Conservation (phyloP, 2,329 filamentous ascomycete species). For the Elsinoe australis region DNA sequence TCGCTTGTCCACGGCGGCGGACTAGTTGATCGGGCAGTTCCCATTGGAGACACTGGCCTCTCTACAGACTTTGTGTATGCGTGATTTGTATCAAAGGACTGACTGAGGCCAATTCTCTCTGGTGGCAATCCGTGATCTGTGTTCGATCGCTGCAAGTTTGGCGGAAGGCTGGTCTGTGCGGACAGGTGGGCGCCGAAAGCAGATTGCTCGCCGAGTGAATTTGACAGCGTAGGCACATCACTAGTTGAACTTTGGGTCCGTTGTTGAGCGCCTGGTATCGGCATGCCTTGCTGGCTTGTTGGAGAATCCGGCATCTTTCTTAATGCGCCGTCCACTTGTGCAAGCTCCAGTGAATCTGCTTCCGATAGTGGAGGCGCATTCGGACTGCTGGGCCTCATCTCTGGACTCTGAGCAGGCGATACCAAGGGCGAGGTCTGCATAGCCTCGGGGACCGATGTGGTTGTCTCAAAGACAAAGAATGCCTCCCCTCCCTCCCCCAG, state of each 20-base stretch:
- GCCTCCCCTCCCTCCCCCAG: slow-evolving; percentile 94
- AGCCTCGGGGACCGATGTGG: slow-evolving; percentile 81
- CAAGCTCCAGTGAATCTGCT: slow-evolving; percentile 60
- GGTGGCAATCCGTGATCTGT: slow-evolving; percentile 20
- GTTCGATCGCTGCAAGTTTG: slow-evolving; percentile 18
- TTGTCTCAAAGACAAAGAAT: slow-evolving; percentile 97
- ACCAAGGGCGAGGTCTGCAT: slow-evolving; percentile 91
- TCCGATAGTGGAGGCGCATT: slow-evolving; percentile 51
- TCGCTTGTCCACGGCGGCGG: slow-evolving; percentile 63
- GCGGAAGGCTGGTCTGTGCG: background rate
- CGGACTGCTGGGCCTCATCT: slow-evolving; percentile 46
- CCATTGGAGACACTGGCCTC: slow-evolving; percentile 13
- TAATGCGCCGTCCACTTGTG: slow-evolving; percentile 14
- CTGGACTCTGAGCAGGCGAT: slow-evolving; percentile 79
- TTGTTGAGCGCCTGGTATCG: slow-evolving; percentile 19
- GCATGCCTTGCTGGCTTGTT: slow-evolving; percentile 24
- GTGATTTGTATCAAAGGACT: slow-evolving; percentile 2
- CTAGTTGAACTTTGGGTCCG: slow-evolving; percentile 43
- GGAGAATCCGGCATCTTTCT: slow-evolving; percentile 21
- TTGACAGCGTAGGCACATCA: slow-evolving; percentile 19
- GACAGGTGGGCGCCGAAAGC: background rate
- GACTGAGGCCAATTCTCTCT: slow-evolving; percentile 7
- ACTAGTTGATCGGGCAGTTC: slow-evolving; percentile 53
- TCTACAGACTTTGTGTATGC: slow-evolving; percentile 4
- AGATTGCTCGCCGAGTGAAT: slow-evolving; percentile 5